Evolutionary conservation across 495 filamentous ascomycete species (phyloP), one percentile per base, ranked within the genome.

Genomic region (Cetradonia linearis): DNA sequence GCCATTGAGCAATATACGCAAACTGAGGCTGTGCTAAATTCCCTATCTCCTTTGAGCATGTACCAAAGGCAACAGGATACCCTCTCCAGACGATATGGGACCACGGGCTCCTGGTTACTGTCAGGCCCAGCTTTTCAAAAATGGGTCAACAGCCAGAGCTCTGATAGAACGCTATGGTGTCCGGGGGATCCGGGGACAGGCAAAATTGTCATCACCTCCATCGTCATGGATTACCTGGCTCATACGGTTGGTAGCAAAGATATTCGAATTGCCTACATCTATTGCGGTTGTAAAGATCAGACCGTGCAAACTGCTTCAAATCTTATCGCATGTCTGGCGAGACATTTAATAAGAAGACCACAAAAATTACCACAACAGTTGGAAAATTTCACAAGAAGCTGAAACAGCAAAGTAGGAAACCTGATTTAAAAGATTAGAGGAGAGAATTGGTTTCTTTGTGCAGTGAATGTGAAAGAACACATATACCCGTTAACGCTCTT

Each of bases 401-500:
- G 23, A 11, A 50, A 37, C 9, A 23, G 8, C 46, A 59, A 28
- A 59, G 46, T 1, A 48, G 31, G 50, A 25, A 5, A 27, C 57
- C 57, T 20, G 34, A 36, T 27, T 27, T 50, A 3, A 13, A 49
- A 1, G 57, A 59, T 16, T 7, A 37, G 25, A 30, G 10, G 30
- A 37, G 0, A n/a, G 30, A 49, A 9, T 20, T 59, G 7, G 23
- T 50, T 34, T 8, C n/a, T n/a, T 25, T 38, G 42, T 46, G 56
- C 30, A 18, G 13, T 47, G 48, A 10, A 6, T n/a, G 65, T 34
- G 66, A 65, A 10, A 64, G 37, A 56, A 62, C 66, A 4, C 77
- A 73, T 58, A 64, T 78, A 38, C 30, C 78, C 38, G 31, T 78
- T 9, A 73, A 78, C 55, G 77, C 76, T 31, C 67, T 79, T 16